Evolutionary conservation across 176 grass and related monocot species (phyloP), one percentile per base, ranked within the genome.

Genomic region (Cocos nucifera): DNA sequence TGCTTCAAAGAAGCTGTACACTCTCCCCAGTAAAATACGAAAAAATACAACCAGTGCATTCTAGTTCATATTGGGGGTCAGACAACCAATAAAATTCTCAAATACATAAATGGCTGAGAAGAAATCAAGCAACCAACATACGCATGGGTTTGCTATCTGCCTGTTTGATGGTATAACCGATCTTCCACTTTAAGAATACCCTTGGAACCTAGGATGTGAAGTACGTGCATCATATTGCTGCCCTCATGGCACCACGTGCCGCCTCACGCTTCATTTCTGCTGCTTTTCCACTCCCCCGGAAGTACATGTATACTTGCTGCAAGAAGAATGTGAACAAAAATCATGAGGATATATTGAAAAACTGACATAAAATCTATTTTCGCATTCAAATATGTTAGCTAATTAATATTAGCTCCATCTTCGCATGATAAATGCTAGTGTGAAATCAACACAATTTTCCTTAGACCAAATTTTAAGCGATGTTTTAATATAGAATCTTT

Each of bases 301-400:
- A 95, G 61, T 95, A 89, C 81, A 85, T 82, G 59, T 75, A 85
- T 65, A 89, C 75, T 89, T 95, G 85, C 89, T 95, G 85, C 57
- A 87, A 61, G 35, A 44, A 12, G 35, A 44, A 44, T 14, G 35
- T 14, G 10, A 44, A 44, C 2, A 10, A 44, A 44, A 44, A 44
- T 44, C 1, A 44, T 9, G 6, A 14, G 6, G 9, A 44, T 44
- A 44, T 30, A 30, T 30, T 6, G 28, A 44, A 44, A 44, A 44
- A 14, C 28, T 30, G 28, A 44, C 9, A 44, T 10, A 44, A 44
- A 44, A 44, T 44, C 9, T 8, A 9, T 10, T 44, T 44, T 44
- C 35, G 2, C 1, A 9, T 35, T 9, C 32, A 35, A 35, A 35
- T 44, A 44, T 44, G 35, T 3, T 14, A 44, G 10, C 10, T 44